Base-by-base conservation (phyloP, 148 eudicot genomes). In the Limonium bicolor region DNA sequence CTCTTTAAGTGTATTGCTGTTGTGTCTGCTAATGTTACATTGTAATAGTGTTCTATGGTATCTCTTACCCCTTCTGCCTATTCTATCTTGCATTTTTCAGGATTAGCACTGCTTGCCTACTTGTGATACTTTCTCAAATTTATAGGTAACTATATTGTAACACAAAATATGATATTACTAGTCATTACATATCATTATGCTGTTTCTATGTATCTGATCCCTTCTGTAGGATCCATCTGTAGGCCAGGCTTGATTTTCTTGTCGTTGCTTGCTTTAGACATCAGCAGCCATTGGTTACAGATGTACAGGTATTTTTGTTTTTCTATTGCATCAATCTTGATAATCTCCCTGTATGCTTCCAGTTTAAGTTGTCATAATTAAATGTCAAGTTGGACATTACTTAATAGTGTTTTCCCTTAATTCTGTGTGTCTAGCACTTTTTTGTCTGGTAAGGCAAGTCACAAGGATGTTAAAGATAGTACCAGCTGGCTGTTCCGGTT, bases 221-320 rank as follows among this genome's bases (percentile, higher is more conserved):
- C 46, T 46, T 27, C 26, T 19, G 4, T 55, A 15, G 39, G 8
- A 40, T 41, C 10, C 55, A 4, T 43, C 59, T 67, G 27, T 82
- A 83, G 95, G 71, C 95, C 95, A 53, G 79, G 94, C 28, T 55
- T 88, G 49, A 48, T 68, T 61, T 88, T 80, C 74, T 58, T 88
- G 65, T 77, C 87, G 41, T 65, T 88, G 74, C 77, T 88, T 59
- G 97, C 95, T 36, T 60, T 88, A 61, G 94, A 88, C 52, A 88
- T 88, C 55, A 82, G 67, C 50, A 88, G 95, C 70, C 97, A 88
- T 54, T 88, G 97, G 95, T 68, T 88, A 52, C 95, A 88, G 59
- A 83, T 88, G 97, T 88, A 88, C 67, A 88, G 94, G 96, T 88
- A 81, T 39, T 37, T 16, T 1, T 5, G 7, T 37, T 2, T 8